Conservation (phyloP, 2,329 filamentous ascomycete species). For the Xenosphaeropsis pyriputrescens region DNA sequence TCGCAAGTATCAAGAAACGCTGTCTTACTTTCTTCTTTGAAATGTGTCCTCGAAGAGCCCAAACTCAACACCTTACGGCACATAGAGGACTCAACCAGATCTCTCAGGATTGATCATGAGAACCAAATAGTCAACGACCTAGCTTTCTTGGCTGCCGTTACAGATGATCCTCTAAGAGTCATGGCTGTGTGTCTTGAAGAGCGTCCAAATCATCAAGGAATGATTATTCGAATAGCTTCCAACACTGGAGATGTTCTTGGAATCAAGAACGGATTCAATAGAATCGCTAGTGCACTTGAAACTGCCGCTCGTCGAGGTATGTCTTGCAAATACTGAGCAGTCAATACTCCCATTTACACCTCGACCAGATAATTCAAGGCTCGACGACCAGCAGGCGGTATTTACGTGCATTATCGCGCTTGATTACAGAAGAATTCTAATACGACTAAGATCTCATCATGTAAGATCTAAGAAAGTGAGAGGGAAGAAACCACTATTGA, state of each 20-base stretch:
- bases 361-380: not conserved
- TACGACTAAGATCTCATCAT: not conserved
- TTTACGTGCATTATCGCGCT: not conserved
- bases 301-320: not conserved
- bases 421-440: not conserved
- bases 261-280: not conserved
- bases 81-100: no score
- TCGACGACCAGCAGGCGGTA: not conserved
- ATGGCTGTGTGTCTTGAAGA: conserved; percentile 7
- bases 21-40: not conserved
- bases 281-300: not conserved
- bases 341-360: not conserved
- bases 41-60: not conserved
- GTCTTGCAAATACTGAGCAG: not conserved
- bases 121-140: conserved; percentile 5
- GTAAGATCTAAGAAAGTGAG: not conserved
- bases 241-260: not conserved
- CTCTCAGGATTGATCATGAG: conserved; percentile 3
- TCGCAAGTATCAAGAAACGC: no score
- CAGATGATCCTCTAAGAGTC: conserved; percentile 5
- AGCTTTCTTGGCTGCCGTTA: conserved; percentile 6
- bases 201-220: conserved; percentile 1
- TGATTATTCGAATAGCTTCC: not conserved
- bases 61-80: not conserved
- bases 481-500: not conserved